Base-by-base conservation (phyloP, 2,329 filamentous ascomycete species). In the Aureobasidium sp. region DNA sequence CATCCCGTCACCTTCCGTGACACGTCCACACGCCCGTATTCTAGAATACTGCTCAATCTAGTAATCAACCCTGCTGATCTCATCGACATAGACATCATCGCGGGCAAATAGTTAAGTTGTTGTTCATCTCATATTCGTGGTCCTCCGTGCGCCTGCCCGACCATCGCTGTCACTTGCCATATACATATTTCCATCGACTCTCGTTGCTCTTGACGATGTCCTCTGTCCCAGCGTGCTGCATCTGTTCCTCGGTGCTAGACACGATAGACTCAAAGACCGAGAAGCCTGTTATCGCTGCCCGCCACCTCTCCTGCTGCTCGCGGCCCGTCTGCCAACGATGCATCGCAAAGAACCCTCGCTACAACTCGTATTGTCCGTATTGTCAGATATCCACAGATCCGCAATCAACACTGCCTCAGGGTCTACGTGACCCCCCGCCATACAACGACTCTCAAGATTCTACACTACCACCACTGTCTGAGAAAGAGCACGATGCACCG, bases 311-410 rank as follows among this genome's bases (percentile, higher is more conserved):
- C 37, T 93, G 90, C 72, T 93, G 89, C 72, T 78, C 77, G 49
- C 82, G 89, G 59, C 77, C 85, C 44, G 88, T 93, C 69, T 94
- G 89, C 74, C 83, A 84, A 16, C 78, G 78, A 64, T 93, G 89
- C 74, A 82, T 90, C 67, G 76, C 83, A 70, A 86, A 82, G 50
- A 91, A 91, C 70, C 76, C 79, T 36, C 84, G 88, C 44, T 91
- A 90, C 74, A 81, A 81, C 59, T 76, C 78, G 41, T 85, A 85
- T 66, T 86, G 83, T 70, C 89, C 89, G 0, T 93, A 88, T 73
- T 94, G 90, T 71, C 90, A 93, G 73, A 83, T 90, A 67, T 86
- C 86, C 5, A 81, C 77, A 48, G 76, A 74, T 5, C 83, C 57
- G 8, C 27, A 86, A 3, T 83, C 83, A 8, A 73, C 86, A 3